Evolutionary conservation across 2,329 filamentous ascomycete species (phyloP).

Genomic region (Sarocladium brachiariae): DNA sequence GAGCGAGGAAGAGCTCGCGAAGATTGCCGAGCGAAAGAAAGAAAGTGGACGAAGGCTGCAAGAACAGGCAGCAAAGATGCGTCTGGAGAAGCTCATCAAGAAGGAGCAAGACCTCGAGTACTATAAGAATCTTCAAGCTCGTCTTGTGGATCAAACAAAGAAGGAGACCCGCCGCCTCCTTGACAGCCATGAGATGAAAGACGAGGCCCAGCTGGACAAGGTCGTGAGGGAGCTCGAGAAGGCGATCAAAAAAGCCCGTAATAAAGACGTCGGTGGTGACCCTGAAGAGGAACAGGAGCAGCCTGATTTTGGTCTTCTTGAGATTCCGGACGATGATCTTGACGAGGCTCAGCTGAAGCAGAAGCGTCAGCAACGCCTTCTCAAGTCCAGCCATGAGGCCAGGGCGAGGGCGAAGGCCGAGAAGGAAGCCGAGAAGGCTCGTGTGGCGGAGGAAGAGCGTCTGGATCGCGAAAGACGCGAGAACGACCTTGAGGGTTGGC

Average conservation of each 20-base stretch:
- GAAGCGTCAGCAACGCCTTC: slow-evolving; percentile 83
- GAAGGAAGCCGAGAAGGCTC: slow-evolving; percentile 86
- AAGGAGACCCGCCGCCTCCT: slow-evolving; percentile 83
- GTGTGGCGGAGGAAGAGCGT: slow-evolving; percentile 74
- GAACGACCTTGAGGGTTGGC: slow-evolving; percentile 79
- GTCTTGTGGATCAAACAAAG: slow-evolving; percentile 71
- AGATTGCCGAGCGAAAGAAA: slow-evolving; percentile 87
- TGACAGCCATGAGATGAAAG: slow-evolving; percentile 86
- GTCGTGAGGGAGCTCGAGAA: slow-evolving; percentile 85
- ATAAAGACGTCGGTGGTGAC: slow-evolving; percentile 82
- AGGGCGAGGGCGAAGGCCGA: slow-evolving; percentile 90
- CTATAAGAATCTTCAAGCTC: slow-evolving; percentile 74
- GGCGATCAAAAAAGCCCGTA: slow-evolving; percentile 80
- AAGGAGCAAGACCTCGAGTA: slow-evolving; percentile 96
- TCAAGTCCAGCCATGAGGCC: slow-evolving; percentile 94
- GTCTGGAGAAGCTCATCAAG: slow-evolving; percentile 86
- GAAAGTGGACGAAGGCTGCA: slow-evolving; percentile 88
- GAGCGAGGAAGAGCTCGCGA: slow-evolving; percentile 85
- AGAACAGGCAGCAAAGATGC: slow-evolving; percentile 96
- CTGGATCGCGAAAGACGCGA: slow-evolving; percentile 77
- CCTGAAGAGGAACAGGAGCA: slow-evolving; percentile 74
- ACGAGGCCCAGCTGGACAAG: slow-evolving; percentile 79
- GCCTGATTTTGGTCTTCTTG: slow-evolving; percentile 81
- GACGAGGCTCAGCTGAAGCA: slow-evolving; percentile 88
- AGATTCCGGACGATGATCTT: slow-evolving; percentile 83